phyloP scores from a whole-genome alignment of 169 alveolate species.

The Eimeria praecox region DNA sequence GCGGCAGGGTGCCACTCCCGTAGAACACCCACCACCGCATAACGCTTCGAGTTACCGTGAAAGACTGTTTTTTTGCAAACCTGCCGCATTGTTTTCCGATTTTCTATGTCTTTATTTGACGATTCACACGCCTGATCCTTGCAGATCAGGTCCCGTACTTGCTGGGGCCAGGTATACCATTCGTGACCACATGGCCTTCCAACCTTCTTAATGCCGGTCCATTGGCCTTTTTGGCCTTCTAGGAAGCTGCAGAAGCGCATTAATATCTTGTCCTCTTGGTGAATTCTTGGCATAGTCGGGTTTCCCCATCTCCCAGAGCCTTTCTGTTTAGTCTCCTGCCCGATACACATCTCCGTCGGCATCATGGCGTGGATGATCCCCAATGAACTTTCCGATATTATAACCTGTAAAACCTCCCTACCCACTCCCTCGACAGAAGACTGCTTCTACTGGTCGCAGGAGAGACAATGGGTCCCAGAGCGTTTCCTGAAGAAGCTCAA shows the following conservation, averaged over 20 bases:
- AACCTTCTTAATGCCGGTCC: neutral
- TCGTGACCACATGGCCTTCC: neutral
- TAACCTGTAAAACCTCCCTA: conserved; percentile 10
- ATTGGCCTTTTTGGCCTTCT: neutral
- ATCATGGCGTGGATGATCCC: conserved; percentile 71
- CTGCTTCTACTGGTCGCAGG: conserved; percentile 55
- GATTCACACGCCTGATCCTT: neutral
- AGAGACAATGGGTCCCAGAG: conserved; percentile 73
- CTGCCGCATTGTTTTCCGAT: neutral
- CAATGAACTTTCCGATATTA: conserved; percentile 46
- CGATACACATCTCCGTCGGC: conserved; percentile 6
- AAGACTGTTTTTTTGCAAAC: neutral
- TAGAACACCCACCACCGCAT: neutral
- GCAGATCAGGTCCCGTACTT: neutral
- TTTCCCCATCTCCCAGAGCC: neutral
- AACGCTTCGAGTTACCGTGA: neutral
- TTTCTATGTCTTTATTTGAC: neutral
- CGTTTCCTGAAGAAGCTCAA: conserved; percentile 56
- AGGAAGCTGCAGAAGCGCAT: neutral
- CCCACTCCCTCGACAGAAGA: conserved; percentile 79
- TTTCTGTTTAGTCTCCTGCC: neutral
- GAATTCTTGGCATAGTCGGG: neutral
- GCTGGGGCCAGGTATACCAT: neutral
- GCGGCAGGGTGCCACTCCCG: neutral
- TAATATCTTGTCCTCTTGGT: neutral